Evolutionary conservation across 176 grass and related monocot species (phyloP), one percentile per base, ranked within the genome.

Genomic region (Lolium rigidum): DNA sequence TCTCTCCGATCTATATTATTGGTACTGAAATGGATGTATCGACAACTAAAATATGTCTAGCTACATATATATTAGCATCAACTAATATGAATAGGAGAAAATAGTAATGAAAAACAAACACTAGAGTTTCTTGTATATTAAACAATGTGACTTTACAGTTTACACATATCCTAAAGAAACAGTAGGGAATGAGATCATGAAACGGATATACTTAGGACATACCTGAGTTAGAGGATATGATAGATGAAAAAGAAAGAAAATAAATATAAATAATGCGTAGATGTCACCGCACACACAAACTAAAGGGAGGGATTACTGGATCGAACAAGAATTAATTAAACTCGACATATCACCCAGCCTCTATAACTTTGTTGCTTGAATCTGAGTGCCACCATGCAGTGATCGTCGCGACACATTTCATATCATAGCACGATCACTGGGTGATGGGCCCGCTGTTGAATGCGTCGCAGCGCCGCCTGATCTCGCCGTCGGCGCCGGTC

Each of bases 381-480:
- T 58, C 0, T 74, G 44, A 60, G 39, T 17, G 39, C 56, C 72
- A 60, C 44, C 50, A 18, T 51, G 79, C 60, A 75, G 58, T 66
- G 62, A 15, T 25, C 64, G 54, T 35, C 18, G 37, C 31, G 18
- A 11, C 67, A n/a, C 67, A 21, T 47, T 72, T 48, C 35, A 35
- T 71, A 6, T 35, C 31, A 20, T 24, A 28, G 46, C 9, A 31
- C 16, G 41, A 18, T 87, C 81, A 87, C 81, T 76, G 50, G 69
- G 70, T 76, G 81, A 15, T 63, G 43, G 93, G 89, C 4, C 84
- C 85, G 59, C 70, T 47, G 82, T 97, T 97, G 89, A 86, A 94
- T 52, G 89, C 11, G 73, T 93, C 94, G 82, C 94, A 97, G 68
- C 94, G 89, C 85, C 91, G 82, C 85, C 94, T 82, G 82, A 97